Conservation (phyloP, 768 basidiomycete species). For the Termitomyces titanicus region DNA sequence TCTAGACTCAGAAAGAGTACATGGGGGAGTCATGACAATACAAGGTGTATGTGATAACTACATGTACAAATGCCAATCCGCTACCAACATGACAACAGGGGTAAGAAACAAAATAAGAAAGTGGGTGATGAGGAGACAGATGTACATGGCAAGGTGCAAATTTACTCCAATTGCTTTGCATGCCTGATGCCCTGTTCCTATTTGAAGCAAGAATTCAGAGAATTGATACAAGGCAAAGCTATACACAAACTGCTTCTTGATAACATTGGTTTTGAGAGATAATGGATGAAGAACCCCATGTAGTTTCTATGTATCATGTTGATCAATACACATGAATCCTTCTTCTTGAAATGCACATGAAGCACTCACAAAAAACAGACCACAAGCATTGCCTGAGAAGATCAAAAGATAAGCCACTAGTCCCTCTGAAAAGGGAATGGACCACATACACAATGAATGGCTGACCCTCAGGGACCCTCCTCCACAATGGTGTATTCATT, state of each 20-base stretch:
- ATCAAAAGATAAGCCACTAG: constrained; percentile 14
- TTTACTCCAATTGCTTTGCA: constrained; percentile 67
- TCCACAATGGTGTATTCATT: constrained; percentile 92
- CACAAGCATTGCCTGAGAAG: constrained; percentile 78
- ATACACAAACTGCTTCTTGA: constrained; percentile 81
- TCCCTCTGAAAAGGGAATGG: not conserved
- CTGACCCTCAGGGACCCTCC: constrained; percentile 89
- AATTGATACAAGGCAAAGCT: constrained; percentile 4
- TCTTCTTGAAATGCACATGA: not conserved
- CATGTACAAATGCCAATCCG: no score
- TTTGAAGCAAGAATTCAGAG: not conserved
- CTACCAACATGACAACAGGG: no score
- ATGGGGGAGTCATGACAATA: no score
- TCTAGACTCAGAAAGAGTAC: no score
- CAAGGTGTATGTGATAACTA: no score
- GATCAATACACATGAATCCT: constrained; percentile 10
- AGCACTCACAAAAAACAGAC: constrained; percentile 83
- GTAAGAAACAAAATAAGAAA: no score
- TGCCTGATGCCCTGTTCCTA: constrained; percentile 81
- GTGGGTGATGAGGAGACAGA: no score
- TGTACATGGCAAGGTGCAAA: no score
- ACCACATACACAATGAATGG: constrained; percentile 76
- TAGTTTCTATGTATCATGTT: constrained; percentile 63
- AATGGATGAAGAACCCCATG: constrained; percentile 94
- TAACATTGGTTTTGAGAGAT: constrained; percentile 94